Conservation (phyloP, 2,329 filamentous ascomycete genomes). For the Cadophora malorum region DNA sequence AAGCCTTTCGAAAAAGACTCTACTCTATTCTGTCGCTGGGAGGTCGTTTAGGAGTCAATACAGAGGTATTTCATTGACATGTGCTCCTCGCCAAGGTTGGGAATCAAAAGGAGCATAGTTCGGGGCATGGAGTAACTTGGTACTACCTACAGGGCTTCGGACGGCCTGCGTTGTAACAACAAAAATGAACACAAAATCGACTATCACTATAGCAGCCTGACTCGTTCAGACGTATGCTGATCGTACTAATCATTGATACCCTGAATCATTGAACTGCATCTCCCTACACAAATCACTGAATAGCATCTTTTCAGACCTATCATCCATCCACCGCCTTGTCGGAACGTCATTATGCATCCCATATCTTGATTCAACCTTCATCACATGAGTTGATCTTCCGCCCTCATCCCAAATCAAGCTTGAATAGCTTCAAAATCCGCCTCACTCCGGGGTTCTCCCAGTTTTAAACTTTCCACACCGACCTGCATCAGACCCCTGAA, state of each 20-base stretch:
- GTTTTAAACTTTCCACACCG: slow-evolving; percentile 12
- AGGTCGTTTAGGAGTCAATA: neutral
- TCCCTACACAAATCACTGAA: neutral
- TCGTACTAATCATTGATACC: neutral
- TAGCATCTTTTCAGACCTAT: neutral
- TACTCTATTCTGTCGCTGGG: slow-evolving; percentile 5
- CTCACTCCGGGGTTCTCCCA: slow-evolving; percentile 7
- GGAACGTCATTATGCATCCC: slow-evolving; percentile 8
- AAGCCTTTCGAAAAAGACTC: neutral
- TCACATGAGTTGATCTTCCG: neutral
- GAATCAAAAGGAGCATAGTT: neutral
- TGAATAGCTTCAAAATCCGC: neutral
- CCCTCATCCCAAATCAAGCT: neutral
- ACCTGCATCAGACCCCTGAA: slow-evolving; percentile 7
- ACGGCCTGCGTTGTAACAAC: neutral
- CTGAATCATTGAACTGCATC: slow-evolving; percentile 7
- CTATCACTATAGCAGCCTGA: neutral
- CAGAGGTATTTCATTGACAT: slow-evolving; percentile 1
- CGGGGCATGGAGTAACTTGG: slow-evolving; percentile 1
- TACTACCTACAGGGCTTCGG: neutral
- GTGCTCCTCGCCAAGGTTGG: neutral
- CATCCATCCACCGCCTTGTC: neutral
- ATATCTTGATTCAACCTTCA: neutral
- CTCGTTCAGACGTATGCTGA: neutral
- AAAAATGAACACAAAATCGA: neutral